Evolutionary conservation across 2,329 filamentous ascomycete species (phyloP).

Genomic region (Malbranchea zuffiana): DNA sequence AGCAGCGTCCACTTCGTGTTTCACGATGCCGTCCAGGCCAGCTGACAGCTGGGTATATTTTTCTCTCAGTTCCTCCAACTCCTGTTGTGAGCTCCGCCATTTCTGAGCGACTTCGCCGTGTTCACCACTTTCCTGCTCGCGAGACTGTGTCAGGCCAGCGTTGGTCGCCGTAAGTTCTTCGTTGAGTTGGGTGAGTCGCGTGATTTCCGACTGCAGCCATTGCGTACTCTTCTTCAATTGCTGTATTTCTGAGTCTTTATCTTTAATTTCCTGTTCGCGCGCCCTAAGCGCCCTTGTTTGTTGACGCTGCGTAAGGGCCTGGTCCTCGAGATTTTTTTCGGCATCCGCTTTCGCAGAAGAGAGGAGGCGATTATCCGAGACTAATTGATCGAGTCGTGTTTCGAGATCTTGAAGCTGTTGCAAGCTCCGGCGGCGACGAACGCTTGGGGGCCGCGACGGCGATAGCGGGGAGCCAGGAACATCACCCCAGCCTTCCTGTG

Average conservation of each 20-base stretch:
- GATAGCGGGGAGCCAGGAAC: slow-evolving; percentile 75
- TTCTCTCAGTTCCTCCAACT: slow-evolving; percentile 57
- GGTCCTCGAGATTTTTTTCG: slow-evolving; percentile 52
- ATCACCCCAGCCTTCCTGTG: slow-evolving; percentile 86
- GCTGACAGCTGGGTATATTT: slow-evolving; percentile 53
- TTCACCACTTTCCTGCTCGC: slow-evolving; percentile 58
- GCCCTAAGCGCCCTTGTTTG: slow-evolving; percentile 49
- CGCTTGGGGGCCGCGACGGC: slow-evolving; percentile 80
- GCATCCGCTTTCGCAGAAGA: slow-evolving; percentile 59
- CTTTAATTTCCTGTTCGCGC: slow-evolving; percentile 59
- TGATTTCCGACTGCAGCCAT: slow-evolving; percentile 71
- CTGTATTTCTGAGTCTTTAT: slow-evolving; percentile 80
- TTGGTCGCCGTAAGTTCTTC: slow-evolving; percentile 66
- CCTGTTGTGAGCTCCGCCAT: slow-evolving; percentile 51
- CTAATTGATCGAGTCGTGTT: slow-evolving; percentile 68
- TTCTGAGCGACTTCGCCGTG: slow-evolving; percentile 45
- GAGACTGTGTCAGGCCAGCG: slow-evolving; percentile 57
- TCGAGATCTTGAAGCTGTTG: slow-evolving; percentile 85
- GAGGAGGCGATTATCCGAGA: slow-evolving; percentile 67
- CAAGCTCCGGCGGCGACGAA: slow-evolving; percentile 96
- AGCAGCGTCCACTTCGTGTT: slow-evolving; percentile 50
- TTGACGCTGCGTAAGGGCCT: slow-evolving; percentile 44
- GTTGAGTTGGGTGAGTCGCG: slow-evolving; percentile 71
- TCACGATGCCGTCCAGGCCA: slow-evolving; percentile 52
- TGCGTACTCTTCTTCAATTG: slow-evolving; percentile 67